Base-by-base conservation (phyloP, 805 yeast genomes). In the Saturnispora kantuleensis region DNA sequence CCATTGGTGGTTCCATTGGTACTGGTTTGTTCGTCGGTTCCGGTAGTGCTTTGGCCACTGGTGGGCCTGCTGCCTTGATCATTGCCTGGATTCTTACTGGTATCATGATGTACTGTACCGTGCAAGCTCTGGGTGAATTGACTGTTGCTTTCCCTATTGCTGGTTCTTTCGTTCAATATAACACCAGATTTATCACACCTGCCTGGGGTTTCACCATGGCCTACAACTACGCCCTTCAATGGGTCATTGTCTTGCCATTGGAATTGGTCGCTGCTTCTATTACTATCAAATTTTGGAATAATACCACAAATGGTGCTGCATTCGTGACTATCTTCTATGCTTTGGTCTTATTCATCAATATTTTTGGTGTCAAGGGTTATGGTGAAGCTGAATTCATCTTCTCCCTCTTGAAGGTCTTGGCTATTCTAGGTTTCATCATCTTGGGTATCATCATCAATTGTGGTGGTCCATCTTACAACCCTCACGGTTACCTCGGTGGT, bases 1-100 rank as follows among this genome's bases (percentile, higher is more conserved):
- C 93, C 41, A 69, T 84, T 49, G 93, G 90, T 52, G 89, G 90
- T 36, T 74, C 83, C 48, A 84, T 85, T 52, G 95, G 95, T 54
- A 81, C 90, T 8, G 95, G 93, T 56, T 68, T 86, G 42, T 77
- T 86, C 49, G 82, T 86, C 30, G 86, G 87, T 56, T 74, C 87
- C 2, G 84, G 85, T 48, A 62, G 70, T 13, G 73, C 84, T 2
- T 63, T 84, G 42, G 52, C 70, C 15, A 66, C 70, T 30, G 84
- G 86, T 58, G 93, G 93, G 26, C 90, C 93, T n/a, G 84, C 81
- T 12, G 73, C 81, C 35, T 60, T 81, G 33, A 70, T 81, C 42
- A 75, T 81, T 42, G 82, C 74, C 42, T 74, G 81, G 73, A 58
- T 66, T 31, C 65, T 79, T 45, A 70, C 76, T 29, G 84, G 84